Percentiles rank a stretch among this genome's conserved stretches.
Conservation (phyloP, 352 stramenopile species). For the Globisporangium barbulae region DNA sequence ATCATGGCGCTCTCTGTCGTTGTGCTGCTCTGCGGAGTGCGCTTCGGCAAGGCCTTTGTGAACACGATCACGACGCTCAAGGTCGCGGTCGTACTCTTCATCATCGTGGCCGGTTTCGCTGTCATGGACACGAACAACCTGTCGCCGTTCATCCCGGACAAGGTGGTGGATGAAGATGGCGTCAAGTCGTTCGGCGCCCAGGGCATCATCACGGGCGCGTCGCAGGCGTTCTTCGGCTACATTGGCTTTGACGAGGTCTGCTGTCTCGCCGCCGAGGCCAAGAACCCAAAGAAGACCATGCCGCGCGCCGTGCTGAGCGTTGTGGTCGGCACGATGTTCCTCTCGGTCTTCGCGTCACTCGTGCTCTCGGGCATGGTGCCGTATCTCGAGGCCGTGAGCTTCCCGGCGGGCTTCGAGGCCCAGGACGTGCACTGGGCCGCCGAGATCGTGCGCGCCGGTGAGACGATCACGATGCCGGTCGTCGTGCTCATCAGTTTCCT, state of each 20-base stretch:
- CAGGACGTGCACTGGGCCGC: slow-evolving; percentile 39
- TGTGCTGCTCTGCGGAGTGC: slow-evolving; percentile 79
- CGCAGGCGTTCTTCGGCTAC: slow-evolving; percentile 91
- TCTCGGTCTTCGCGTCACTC: slow-evolving; percentile 69
- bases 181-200: slow-evolving; percentile 27
- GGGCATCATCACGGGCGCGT: slow-evolving; percentile 72
- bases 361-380: slow-evolving; percentile 74
- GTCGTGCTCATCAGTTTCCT: slow-evolving; percentile 93
- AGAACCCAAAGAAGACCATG: slow-evolving; percentile 68
- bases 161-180: neutral
- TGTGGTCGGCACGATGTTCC: slow-evolving; percentile 62
- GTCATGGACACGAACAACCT: slow-evolving; percentile 84
- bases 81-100: slow-evolving; percentile 88
- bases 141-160: slow-evolving; percentile 63
- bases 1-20: slow-evolving; percentile 70
- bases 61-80: slow-evolving; percentile 86
- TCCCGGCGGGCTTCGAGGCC: slow-evolving; percentile 42
- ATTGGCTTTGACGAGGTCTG: slow-evolving; percentile 94
- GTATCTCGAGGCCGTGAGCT: slow-evolving; percentile 21
- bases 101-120: slow-evolving; percentile 86
- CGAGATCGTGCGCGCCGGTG: slow-evolving; percentile 48
- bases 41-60: slow-evolving; percentile 88
- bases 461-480: slow-evolving; percentile 88
- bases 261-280: slow-evolving; percentile 76
- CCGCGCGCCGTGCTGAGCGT: slow-evolving; percentile 76